Percentiles rank a stretch among this genome's conserved stretches.
Conservation (phyloP, 2,329 filamentous ascomycete genomes). For the Hypoxylon sp. region DNA sequence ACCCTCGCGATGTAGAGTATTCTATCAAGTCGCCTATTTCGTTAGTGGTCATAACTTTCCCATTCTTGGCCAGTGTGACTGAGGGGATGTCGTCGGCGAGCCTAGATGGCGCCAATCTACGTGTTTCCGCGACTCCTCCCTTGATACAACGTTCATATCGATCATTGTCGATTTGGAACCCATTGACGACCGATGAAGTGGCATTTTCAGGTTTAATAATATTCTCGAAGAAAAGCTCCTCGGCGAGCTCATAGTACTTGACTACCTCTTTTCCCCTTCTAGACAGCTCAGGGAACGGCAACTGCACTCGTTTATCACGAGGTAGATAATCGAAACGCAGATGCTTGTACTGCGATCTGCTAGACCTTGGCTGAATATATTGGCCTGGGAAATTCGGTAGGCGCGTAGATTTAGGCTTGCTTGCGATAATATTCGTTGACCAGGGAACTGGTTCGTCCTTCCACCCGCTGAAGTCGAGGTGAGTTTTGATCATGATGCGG, state of each 20-base stretch:
- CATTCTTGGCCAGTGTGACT: neutral
- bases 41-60: neutral
- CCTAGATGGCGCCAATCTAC: conserved; percentile 5
- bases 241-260: conserved; percentile 16
- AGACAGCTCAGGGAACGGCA: conserved; percentile 41
- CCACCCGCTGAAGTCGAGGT: conserved; percentile 40
- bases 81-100: conserved; percentile 7
- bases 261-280: conserved; percentile 1
- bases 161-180: conserved; percentile 50
- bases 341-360: conserved; percentile 40
- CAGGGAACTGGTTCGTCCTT: conserved; percentile 43
- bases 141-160: conserved; percentile 56
- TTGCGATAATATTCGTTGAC: conserved; percentile 42
- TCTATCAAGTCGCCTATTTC: conserved; percentile 23
- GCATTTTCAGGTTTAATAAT: neutral
- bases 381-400: conserved; percentile 47
- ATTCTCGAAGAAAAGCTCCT: conserved; percentile 33
- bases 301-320: neutral
- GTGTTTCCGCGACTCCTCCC: conserved; percentile 46
- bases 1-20: conserved; percentile 57
- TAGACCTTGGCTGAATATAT: conserved; percentile 39
- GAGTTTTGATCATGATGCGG: conserved; percentile 46
- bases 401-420: conserved; percentile 41
- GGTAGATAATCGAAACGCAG: conserved; percentile 39
- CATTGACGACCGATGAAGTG: conserved; percentile 45